Percentiles rank a stretch among this genome's conserved stretches.
Evolutionary conservation across 257 asterid species (phyloP).

Genomic region (Leptodermis oblonga): DNA sequence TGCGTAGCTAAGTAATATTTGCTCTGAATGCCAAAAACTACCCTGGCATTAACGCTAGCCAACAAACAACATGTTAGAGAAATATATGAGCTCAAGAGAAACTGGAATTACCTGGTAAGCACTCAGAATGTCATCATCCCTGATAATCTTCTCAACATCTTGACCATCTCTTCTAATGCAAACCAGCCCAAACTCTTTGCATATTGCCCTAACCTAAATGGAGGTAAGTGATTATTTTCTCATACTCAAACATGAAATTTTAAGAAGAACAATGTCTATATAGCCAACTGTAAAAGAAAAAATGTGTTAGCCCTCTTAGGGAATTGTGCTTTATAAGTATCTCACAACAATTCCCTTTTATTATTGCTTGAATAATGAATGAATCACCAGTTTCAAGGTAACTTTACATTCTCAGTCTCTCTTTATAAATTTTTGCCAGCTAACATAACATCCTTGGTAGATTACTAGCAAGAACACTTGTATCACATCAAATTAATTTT

Average conservation of each 20-base stretch:
- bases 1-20: too few species aligned
- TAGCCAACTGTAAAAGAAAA: background rate
- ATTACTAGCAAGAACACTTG: too few species aligned
- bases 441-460: background rate
- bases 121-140: slow-evolving; percentile 57
- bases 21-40: too few species aligned
- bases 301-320: background rate
- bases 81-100: background rate
- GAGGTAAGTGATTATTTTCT: background rate
- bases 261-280: background rate
- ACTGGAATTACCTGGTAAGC: slow-evolving; percentile 44
- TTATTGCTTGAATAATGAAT: background rate
- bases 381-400: background rate
- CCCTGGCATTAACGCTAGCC: too few species aligned
- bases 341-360: background rate
- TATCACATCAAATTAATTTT: background rate
- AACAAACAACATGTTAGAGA: too few species aligned
- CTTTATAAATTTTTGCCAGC: background rate
- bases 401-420: background rate
- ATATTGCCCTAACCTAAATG: slow-evolving; percentile 57
- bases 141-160: slow-evolving; percentile 58
- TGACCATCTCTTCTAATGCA: slow-evolving; percentile 76
- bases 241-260: background rate
- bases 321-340: background rate
- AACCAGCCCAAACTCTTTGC: slow-evolving; percentile 81